Evolutionary conservation across 2,329 filamentous ascomycete genomes (phyloP).

Genomic region (Periconia sp.): DNA sequence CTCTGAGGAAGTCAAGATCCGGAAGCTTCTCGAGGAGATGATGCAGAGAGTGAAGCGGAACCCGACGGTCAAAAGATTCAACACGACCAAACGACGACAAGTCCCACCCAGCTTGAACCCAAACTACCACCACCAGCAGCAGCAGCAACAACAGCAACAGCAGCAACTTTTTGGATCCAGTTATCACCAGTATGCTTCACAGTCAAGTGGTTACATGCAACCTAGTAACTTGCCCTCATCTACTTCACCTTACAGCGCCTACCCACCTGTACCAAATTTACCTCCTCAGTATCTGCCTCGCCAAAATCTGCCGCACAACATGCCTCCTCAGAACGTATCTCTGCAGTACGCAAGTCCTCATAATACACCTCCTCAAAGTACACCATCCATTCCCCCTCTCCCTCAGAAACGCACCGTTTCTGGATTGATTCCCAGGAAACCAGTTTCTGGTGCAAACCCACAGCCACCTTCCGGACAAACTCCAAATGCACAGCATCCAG

Average conservation of each 20-base stretch:
- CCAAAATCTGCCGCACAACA: too few relatives aligned
- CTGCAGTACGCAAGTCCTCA: too few relatives aligned
- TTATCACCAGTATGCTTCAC: background rate
- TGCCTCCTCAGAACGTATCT: too few relatives aligned
- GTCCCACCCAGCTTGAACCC: constrained; percentile 5
- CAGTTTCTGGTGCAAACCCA: background rate
- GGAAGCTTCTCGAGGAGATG: constrained; percentile 22
- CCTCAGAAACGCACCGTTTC: background rate
- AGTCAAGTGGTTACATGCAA: background rate
- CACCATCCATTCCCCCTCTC: background rate
- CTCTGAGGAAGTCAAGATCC: constrained; percentile 20
- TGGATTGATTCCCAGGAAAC: background rate
- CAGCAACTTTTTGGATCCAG: background rate
- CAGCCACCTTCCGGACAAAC: background rate
- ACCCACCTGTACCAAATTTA: too few relatives aligned
- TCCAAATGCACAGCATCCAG: background rate
- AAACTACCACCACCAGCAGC: constrained; percentile 3
- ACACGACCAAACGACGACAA: constrained; percentile 14
- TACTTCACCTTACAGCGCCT: background rate
- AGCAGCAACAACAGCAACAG: background rate
- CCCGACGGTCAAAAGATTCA: constrained; percentile 20
- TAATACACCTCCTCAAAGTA: background rate
- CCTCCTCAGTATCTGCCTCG: too few relatives aligned
- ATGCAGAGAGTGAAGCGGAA: constrained; percentile 23
- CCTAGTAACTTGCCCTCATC: background rate